A percentile compares a stretch with the other conserved stretches of the same genome.
phyloP scores from a whole-genome alignment of 1,139 yeast species.

The Geotrichum carabidarum region DNA sequence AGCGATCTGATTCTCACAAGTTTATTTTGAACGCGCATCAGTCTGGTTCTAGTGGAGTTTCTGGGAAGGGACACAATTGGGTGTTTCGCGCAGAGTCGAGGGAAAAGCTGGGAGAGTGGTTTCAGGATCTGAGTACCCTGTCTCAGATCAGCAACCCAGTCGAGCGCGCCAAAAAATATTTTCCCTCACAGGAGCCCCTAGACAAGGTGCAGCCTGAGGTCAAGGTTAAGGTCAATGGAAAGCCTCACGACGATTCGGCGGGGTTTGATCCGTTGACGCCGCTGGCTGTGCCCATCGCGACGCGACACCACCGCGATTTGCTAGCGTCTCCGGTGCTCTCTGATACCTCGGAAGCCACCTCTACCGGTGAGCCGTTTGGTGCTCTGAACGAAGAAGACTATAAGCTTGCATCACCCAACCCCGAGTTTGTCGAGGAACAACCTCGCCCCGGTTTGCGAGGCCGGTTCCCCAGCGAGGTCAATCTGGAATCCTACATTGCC shows the following conservation, averaged over 20 bases:
- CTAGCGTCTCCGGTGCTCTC: constrained; percentile 28
- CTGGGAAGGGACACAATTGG: constrained; percentile 83
- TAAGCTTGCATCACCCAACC: constrained; percentile 8
- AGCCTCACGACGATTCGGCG: constrained; percentile 6
- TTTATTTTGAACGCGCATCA: constrained; percentile 75
- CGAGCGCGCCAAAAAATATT: constrained; percentile 25
- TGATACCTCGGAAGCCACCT: constrained; percentile 33
- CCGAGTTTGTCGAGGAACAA: constrained; percentile 17
- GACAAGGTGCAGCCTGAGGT: constrained; percentile 19
- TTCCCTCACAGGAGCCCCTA: constrained; percentile 19
- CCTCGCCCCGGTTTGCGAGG: constrained; percentile 25
- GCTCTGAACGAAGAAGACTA: constrained; percentile 17
- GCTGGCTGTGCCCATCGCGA: background rate
- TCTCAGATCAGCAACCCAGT: constrained; percentile 48
- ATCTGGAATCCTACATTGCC: constrained; percentile 21
- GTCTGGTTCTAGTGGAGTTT: constrained; percentile 46
- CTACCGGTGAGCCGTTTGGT: constrained; percentile 32
- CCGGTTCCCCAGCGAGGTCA: constrained; percentile 32
- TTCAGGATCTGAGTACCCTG: constrained; percentile 62
- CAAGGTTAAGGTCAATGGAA: background rate
- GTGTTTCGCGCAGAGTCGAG: constrained; percentile 83
- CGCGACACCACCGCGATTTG: background rate
- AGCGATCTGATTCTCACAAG: constrained; percentile 60
- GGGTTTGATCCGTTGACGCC: constrained; percentile 14
- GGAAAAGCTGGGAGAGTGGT: constrained; percentile 79